Evolutionary conservation across 2,329 filamentous ascomycete genomes (phyloP).

Genomic region (Diaporthe sp.): DNA sequence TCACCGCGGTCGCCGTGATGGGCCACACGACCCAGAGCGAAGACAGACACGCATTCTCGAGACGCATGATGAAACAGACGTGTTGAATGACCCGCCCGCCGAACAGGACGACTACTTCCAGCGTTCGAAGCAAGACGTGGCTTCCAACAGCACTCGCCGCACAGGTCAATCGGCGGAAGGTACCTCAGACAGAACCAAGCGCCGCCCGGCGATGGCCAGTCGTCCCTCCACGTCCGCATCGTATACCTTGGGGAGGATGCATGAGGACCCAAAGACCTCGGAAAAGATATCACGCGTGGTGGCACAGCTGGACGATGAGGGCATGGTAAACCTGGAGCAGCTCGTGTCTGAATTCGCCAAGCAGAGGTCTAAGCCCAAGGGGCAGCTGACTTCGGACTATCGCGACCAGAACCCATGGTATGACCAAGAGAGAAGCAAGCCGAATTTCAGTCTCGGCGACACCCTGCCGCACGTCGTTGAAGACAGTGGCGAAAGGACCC

Average conservation of each 20-base stretch:
- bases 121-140: neutral
- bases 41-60: neutral
- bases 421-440: constrained; percentile 41
- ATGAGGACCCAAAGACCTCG: constrained; percentile 24
- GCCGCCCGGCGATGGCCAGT: constrained; percentile 1
- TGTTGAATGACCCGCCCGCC: neutral
- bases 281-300: constrained; percentile 30
- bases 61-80: neutral
- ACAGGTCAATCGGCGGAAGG: neutral
- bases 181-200: neutral
- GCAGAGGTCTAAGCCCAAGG: constrained; percentile 27
- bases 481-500: neutral
- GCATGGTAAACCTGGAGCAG: constrained; percentile 24
- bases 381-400: constrained; percentile 38
- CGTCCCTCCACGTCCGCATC: constrained; percentile 29
- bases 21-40: neutral
- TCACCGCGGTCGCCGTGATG: neutral
- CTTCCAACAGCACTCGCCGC: neutral
- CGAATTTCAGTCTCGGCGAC: constrained; percentile 46
- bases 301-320: constrained; percentile 33
- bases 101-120: constrained; percentile 14
- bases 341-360: constrained; percentile 32
- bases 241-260: constrained; percentile 24
- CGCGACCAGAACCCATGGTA: constrained; percentile 47
- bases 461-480: constrained; percentile 43